A percentile compares a stretch with the other conserved stretches of the same genome.
Conservation (phyloP, 2,329 filamentous ascomycete species). For the Fonsecaea monophora region DNA sequence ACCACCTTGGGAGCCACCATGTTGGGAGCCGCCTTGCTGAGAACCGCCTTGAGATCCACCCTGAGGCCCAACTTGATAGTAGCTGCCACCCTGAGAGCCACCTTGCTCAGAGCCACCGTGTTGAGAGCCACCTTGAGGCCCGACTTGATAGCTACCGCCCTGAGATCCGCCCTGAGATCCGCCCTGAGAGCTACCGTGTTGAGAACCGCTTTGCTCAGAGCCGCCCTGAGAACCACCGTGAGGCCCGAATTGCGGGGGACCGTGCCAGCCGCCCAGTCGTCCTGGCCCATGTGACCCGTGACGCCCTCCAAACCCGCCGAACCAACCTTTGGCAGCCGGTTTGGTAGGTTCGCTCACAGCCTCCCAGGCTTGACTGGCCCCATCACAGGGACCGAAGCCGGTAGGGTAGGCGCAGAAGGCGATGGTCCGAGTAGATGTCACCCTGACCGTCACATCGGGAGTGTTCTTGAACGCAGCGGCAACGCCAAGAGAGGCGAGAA, state of each 20-base stretch:
- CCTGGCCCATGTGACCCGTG: conserved; percentile 1
- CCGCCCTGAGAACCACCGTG: too few species aligned
- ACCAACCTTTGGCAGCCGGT: neutral
- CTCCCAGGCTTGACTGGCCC: conserved; percentile 6
- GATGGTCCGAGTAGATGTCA: conserved; percentile 17
- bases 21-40: too few species aligned
- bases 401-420: conserved; percentile 17
- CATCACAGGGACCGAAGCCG: neutral
- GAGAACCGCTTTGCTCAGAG: too few species aligned
- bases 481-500: conserved; percentile 12
- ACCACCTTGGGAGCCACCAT: too few species aligned
- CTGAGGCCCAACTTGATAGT: neutral
- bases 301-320: neutral
- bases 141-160: too few species aligned
- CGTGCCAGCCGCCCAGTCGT: neutral
- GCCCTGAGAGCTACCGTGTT: too few species aligned
- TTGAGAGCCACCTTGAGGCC: too few species aligned
- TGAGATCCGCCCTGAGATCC: too few species aligned
- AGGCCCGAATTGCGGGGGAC: too few species aligned
- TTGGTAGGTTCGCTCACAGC: neutral
- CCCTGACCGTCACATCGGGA: conserved; percentile 14
- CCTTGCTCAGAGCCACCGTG: too few species aligned
- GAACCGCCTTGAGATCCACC: too few species aligned
- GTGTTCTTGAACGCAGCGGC: conserved; percentile 2
- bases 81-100: neutral